Conservation (phyloP, 1,284 basidiomycete genomes). For the Cerrena zonata region DNA sequence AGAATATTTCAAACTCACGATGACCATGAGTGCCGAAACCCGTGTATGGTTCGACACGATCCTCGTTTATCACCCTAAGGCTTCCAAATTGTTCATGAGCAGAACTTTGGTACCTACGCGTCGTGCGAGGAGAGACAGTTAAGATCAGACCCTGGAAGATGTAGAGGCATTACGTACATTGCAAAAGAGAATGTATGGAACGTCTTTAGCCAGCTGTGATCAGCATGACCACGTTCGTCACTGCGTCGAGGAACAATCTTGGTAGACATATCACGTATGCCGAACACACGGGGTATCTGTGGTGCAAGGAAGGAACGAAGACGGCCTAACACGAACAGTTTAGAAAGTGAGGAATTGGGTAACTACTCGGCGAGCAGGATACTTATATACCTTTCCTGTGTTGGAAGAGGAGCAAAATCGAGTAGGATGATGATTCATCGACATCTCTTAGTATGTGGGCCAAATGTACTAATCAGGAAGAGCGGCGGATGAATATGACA, state of each 20-base stretch:
- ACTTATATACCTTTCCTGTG: background rate
- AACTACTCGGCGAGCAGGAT: background rate
- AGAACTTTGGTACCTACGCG: constrained; percentile 55
- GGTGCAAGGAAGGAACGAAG: background rate
- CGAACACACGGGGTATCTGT: constrained; percentile 3
- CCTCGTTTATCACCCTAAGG: constrained; percentile 83
- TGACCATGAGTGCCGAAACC: constrained; percentile 88
- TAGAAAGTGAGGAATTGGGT: constrained; percentile 1
- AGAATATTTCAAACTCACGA: constrained; percentile 87
- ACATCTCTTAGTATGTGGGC: background rate
- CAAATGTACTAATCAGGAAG: background rate
- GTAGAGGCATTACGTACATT: constrained; percentile 45
- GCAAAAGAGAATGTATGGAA: constrained; percentile 87
- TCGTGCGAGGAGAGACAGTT: background rate
- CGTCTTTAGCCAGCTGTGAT: constrained; percentile 88
- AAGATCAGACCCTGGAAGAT: background rate
- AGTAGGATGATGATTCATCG: background rate
- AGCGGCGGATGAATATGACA: background rate
- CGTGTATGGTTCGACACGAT: constrained; percentile 69
- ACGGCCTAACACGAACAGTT: constrained; percentile 28
- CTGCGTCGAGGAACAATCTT: constrained; percentile 54
- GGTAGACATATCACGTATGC: constrained; percentile 35
- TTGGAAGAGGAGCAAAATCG: background rate
- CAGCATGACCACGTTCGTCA: constrained; percentile 68
- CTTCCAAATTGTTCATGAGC: constrained; percentile 53